Percentiles rank a stretch among this genome's conserved stretches.
These are phyloP conservation scores for Acanthamoeba triangularis DNA, from an alignment of 208 protist species.

Conservation along the genomic window DNA sequence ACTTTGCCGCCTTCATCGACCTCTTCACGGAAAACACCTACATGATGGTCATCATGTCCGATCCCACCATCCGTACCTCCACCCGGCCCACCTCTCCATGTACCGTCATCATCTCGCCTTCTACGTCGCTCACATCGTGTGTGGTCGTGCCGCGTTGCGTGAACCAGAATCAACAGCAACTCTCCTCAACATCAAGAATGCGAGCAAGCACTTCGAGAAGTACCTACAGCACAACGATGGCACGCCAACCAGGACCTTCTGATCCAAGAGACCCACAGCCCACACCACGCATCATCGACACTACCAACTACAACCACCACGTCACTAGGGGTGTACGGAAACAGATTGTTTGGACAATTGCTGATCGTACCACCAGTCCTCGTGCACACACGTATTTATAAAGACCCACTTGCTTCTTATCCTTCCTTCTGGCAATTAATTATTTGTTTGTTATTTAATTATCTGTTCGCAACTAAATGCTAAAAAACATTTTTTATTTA, in stretches of 20 bases:
- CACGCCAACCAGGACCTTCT: constrained; percentile 13
- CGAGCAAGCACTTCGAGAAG: constrained; percentile 92
- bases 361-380: too few relatives aligned
- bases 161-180: constrained; percentile 90
- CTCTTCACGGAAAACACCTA: constrained; percentile 94
- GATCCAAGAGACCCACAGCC: background rate
- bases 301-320: background rate
- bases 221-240: constrained; percentile 79
- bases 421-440: background rate
- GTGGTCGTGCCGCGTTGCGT: background rate
- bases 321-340: background rate
- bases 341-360: constrained; percentile 19
- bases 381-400: too few relatives aligned
- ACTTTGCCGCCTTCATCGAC: constrained; percentile 94
- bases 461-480: background rate
- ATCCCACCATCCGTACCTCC: constrained; percentile 89
- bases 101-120: background rate
- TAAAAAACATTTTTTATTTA: too few relatives aligned
- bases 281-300: too few relatives aligned
- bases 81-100: background rate
- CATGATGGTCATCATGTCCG: constrained; percentile 94
- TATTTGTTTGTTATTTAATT: background rate
- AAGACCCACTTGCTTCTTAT: background rate
- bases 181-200: constrained; percentile 92
- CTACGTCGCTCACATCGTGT: constrained; percentile 34